Base-by-base conservation (phyloP, 192 early-diverging fungal genomes). In the Backusella macrospora region DNA sequence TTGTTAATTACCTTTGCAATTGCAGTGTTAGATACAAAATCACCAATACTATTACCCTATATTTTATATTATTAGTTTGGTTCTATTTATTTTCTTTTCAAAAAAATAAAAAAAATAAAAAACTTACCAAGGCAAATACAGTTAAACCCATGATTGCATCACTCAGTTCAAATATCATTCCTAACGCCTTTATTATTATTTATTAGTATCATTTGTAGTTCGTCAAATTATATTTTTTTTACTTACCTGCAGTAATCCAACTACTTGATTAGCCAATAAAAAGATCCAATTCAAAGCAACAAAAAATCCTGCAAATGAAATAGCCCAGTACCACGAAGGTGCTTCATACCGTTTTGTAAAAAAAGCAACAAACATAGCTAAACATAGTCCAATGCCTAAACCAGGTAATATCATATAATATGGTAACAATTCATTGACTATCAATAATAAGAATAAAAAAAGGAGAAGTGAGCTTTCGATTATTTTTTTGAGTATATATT, bases 11-110 rank as follows among this genome's bases (percentile, higher is more conserved):
- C 78, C 78, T 80, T 75, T n/a, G 97, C 95, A 66, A 99, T 92
- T 26, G 92, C 90, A 21, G 95, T 85, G 75, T 99, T 97, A 4
- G 97, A 94, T 9, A 97, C 91, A 64, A 99, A 82, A 73, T 99
- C 97, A 48, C 93, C 93, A 23, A 94, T 74, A 65, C 91, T 92
- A 75, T 92, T 92, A 10, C 92, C 91, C 87, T 88, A 65, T 69
- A 67, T 29, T 34, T 63, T 62, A 63, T 55, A 16, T 62, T 15
- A 73, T 43, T 40, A 48, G 48, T 34, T 40, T 37, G 47, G 10
- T 0, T 71, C 6, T 26, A 42, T 26, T 13, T 42, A 71, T 55
- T 23, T 26, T 23, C 15, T 23, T 68, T 68, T 47, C 21, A 23
- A n/a, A 18, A 21, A 10, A 15, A n/a, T n/a, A n/a, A n/a, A n/a